phyloP scores from a whole-genome alignment of 2,329 filamentous ascomycete species.

The Epichloe bromicola region DNA sequence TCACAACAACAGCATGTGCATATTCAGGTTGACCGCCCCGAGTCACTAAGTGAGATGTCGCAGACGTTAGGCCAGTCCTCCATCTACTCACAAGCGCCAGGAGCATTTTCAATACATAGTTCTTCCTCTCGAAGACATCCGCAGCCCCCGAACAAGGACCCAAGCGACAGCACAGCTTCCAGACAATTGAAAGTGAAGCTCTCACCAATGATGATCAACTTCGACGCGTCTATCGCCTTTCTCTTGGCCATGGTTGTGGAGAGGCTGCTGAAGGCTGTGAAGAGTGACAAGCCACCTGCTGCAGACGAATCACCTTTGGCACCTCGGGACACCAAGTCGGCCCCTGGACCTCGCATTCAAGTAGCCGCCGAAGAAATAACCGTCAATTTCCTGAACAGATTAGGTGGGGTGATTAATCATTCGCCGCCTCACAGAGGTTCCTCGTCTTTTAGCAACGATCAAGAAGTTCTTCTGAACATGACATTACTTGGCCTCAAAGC shows the following conservation, averaged over 20 bases:
- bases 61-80: constrained; percentile 23
- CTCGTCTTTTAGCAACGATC: constrained; percentile 25
- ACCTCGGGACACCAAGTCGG: constrained; percentile 1
- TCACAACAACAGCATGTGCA: constrained; percentile 33
- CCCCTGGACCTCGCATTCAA: constrained; percentile 25
- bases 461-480: constrained; percentile 40
- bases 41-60: constrained; percentile 16
- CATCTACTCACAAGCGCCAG: constrained; percentile 40
- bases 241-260: constrained; percentile 37
- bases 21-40: constrained; percentile 17
- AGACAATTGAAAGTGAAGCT: constrained; percentile 32
- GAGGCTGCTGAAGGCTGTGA: constrained; percentile 34
- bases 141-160: background rate
- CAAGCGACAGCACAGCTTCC: background rate
- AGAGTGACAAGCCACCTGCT: constrained; percentile 11
- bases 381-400: constrained; percentile 41
- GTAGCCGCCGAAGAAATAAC: constrained; percentile 36
- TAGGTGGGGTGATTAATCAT: constrained; percentile 39
- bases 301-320: constrained; percentile 7
- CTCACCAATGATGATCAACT: constrained; percentile 39
- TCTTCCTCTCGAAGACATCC: background rate
- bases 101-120: constrained; percentile 41
- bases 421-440: constrained; percentile 31
- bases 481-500: constrained; percentile 31
- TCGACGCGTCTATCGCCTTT: constrained; percentile 44